A percentile compares a stretch with the other conserved stretches of the same genome.
These are phyloP conservation scores for Quillaja saponaria DNA, from an alignment of 306 rosid genomes.

Conservation along the genomic window DNA sequence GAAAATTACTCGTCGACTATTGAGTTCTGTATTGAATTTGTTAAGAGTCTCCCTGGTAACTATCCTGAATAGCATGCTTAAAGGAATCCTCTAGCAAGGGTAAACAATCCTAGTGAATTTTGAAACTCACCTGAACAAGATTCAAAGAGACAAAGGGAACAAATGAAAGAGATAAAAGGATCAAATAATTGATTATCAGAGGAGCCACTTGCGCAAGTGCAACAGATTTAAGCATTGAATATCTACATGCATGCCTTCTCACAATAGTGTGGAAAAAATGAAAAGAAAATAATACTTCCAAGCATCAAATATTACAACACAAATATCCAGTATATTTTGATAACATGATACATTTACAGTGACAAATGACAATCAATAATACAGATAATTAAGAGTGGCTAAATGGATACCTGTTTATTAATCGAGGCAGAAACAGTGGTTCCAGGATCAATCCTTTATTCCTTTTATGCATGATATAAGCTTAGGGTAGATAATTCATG, in stretches of 20 bases:
- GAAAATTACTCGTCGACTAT: conserved; percentile 37
- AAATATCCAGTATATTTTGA: too few relatives aligned
- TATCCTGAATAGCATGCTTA: conserved; percentile 41
- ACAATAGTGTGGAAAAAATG: background rate
- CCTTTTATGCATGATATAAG: background rate
- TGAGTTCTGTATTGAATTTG: conserved; percentile 51
- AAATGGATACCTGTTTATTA: too few relatives aligned
- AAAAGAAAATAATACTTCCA: too few relatives aligned
- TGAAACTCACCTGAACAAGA: conserved; percentile 45
- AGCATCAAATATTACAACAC: too few relatives aligned
- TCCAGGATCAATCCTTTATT: too few relatives aligned
- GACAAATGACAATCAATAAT: too few relatives aligned
- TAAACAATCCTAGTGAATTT: conserved; percentile 38
- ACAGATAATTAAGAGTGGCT: too few relatives aligned
- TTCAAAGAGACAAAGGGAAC: conserved; percentile 6
- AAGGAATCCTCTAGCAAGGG: conserved; percentile 47
- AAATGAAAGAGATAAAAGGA: conserved; percentile 11
- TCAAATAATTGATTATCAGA: background rate
- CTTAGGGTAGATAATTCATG: conserved; percentile 1
- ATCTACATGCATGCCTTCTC: background rate
- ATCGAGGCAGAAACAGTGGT: too few relatives aligned
- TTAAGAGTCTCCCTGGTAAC: conserved; percentile 41
- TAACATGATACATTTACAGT: too few relatives aligned
- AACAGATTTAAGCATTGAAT: background rate
- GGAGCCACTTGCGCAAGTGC: background rate